Base-by-base conservation (phyloP, 805 yeast species). In the Candida vaughaniae region DNA sequence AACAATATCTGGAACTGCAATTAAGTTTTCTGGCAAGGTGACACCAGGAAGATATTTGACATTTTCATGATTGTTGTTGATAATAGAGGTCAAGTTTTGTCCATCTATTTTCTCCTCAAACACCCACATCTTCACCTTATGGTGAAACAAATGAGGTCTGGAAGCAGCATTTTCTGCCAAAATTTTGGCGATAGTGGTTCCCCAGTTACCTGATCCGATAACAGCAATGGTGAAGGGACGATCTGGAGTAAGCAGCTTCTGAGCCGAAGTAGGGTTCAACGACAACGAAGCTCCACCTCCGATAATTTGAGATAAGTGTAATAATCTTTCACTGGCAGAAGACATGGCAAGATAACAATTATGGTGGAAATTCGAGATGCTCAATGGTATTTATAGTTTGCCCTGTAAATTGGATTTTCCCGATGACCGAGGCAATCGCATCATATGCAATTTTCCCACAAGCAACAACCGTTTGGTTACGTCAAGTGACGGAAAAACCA, bases 131-230 rank as follows among this genome's bases (percentile, higher is more conserved):
- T 66, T 56, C 26, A 69, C 71, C 29, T 62, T 49, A 36, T 53
- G 61, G 16, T 49, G 48, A 51, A 69, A 69, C 29, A 66, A 45
- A 31, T 60, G 58, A 2, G 73, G 67, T 50, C 64, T 63, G 22
- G 56, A 60, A 22, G 52, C 52, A 25, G 71, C 54, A 55, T 69
- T 69, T 49, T 69, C 73, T 10, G 74, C 70, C 30, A 69, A 48
- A 20, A 69, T 57, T 52, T 68, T 69, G 42, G 74, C 73, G 19
- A 69, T 66, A 30, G 73, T 67, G 28, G 74, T 68, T 18, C 74
- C 74, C 74, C 74, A 69, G 51, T 67, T 69, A 25, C 74, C 74
- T 14, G 71, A 65, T 12, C 74, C 74, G 36, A 69, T 61, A 36
- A 69, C 66, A 48, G 69, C 62, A 35, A 69, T 53, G 43, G 47